Conservation (phyloP, 176 grass and related monocot species). For the Avena atlantica region DNA sequence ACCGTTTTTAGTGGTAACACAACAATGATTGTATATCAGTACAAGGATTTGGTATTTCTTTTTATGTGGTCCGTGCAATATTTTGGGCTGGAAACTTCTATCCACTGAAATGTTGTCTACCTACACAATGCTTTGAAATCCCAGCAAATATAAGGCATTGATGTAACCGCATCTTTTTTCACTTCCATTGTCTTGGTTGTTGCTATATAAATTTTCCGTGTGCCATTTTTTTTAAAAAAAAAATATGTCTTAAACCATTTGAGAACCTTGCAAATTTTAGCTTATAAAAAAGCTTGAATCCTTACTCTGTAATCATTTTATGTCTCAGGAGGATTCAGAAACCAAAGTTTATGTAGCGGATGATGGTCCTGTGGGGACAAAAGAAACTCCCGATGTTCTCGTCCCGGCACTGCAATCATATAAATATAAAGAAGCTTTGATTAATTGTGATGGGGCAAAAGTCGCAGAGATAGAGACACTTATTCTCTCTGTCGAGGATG, state of each 20-base stretch:
- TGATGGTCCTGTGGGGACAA: neutral
- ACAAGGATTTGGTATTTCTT: neutral
- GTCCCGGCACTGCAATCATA: neutral
- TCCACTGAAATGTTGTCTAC: neutral
- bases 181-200: neutral
- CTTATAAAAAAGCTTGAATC: neutral
- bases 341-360: constrained; percentile 22
- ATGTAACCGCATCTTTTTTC: constrained; percentile 6
- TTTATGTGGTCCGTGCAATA: neutral
- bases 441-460: neutral
- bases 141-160: neutral
- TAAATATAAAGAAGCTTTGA: neutral
- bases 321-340: constrained; percentile 38
- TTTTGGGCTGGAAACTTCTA: neutral
- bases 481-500: constrained; percentile 34
- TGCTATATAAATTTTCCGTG: neutral
- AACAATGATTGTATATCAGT: neutral
- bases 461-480: neutral
- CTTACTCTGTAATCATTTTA: neutral
- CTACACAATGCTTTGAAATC: neutral
- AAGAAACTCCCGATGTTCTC: neutral
- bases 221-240: neutral
- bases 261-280: neutral
- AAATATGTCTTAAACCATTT: neutral
- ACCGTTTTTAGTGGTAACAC: neutral